Evolutionary conservation across 2,329 filamentous ascomycete species (phyloP), one percentile per base, ranked within the genome.

Genomic region (Beauveria scarabaeidicola): DNA sequence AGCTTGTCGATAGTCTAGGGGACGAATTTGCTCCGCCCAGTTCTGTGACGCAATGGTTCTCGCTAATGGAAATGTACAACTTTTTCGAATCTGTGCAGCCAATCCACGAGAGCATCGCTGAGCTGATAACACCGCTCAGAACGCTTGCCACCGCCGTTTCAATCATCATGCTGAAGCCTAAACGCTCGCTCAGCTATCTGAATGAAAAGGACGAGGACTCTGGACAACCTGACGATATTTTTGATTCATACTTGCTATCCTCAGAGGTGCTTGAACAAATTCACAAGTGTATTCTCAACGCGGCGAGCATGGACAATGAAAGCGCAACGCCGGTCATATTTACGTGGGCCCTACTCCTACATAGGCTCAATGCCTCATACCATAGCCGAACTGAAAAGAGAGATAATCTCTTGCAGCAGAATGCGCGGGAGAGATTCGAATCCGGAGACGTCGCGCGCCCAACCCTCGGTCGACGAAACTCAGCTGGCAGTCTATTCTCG

Each of bases 271-370:
- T 96, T n/a, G 81, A 83, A 52, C 81, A 86, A 58, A 81, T 96
- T 15, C 90, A 93, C 65, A 81, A 82, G 56, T 81, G 87, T n/a
- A 78, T 96, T 38, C 73, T 87, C 25, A 76, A 78, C 59, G 83
- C 85, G 8, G 81, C 84, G 13, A 78, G 78, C 29, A 69, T 74
- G 21, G 80, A 80, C 17, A 77, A 83, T n/a, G 76, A 78, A 41
- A 83, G 83, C 40, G 88, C 89, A 21, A 85, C 83, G 59, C 90
- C 90, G 1, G 84, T 89, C 19, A 81, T 90, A 21, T 89, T 95
- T 64, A 84, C 89, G 3, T 97, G 92, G 92, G 85, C 87, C 4
- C 77, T 93, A 52, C 82, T 96, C 27, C 77, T 92, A 10, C 83
- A 88, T 66, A 80, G 82, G 27, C 84, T 94, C 75, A 83, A 84